Evolutionary conservation across 129 eudicot species (phyloP), one percentile per base, ranked within the genome.

Genomic region (Calendula officinalis): DNA sequence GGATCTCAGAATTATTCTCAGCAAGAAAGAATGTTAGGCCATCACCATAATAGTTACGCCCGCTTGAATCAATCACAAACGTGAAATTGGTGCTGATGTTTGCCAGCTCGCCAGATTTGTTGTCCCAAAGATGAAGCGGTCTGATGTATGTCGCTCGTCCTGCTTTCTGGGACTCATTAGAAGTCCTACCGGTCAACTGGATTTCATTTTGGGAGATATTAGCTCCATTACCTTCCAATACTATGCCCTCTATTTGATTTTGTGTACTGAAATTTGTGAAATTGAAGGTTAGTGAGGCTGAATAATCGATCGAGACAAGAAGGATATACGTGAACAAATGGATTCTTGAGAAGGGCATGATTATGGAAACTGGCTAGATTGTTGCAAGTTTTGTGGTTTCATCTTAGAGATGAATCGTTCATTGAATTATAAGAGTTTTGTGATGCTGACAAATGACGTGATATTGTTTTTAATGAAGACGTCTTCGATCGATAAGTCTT

Each of bases 71-170:
- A 49, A 65, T 80, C 12, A 67, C 66, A 43, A 80, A 80, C 7
- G 75, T 8, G 62, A 80, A 80, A 46, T 54, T 56, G 8, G 85
- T 80, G 1, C 68, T 4, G 57, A 80, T 75, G 61, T 64, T 71
- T 13, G 85, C 69, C 2, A 80, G 57, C 53, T 70, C 69, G 7
- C 69, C 48, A 7, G 85, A 46, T 15, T n/a, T 36, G 14, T 15
- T 61, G 64, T 80, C 70, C 78, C 76, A 80, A 5, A 80, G 78
- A 43, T 66, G 75, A 14, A 80, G 75, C 0, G 35, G 64, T n/a
- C 0, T 9, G 6, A 9, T 2, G 51, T 80, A 80, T n/a, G 37
- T 66, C 30, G 70, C 75, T 5, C 70, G 66, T 0, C 85, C 81
- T 2, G 50, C 58, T 57, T 17, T 40, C 11, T 1, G 0, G 8